Conservation (phyloP, 2,329 filamentous ascomycete genomes). For the Xylariaceae sp. region DNA sequence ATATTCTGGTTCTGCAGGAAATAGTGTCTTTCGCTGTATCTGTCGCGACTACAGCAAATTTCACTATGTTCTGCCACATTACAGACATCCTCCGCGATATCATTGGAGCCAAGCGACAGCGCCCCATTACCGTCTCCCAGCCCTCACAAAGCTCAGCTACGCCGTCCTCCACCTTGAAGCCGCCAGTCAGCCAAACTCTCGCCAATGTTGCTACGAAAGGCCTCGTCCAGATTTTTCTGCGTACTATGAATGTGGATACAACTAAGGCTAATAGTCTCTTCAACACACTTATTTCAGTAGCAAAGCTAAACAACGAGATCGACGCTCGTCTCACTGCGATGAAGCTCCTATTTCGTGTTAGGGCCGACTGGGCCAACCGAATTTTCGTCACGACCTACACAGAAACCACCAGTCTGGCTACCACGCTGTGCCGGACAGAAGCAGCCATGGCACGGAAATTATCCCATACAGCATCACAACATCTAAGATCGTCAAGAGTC, state of each 20-base stretch:
- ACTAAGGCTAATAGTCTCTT: constrained; percentile 60
- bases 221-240: constrained; percentile 70
- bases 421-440: constrained; percentile 62
- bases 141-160: constrained; percentile 22
- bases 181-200: constrained; percentile 43
- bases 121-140: constrained; percentile 36
- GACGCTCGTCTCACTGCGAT: constrained; percentile 69
- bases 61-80: constrained; percentile 54
- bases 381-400: constrained; percentile 65
- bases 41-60: constrained; percentile 55
- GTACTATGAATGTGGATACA: constrained; percentile 60
- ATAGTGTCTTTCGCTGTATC: constrained; percentile 59
- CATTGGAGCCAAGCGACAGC: constrained; percentile 44
- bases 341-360: constrained; percentile 73
- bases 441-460: constrained; percentile 46
- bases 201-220: constrained; percentile 67
- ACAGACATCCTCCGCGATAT: constrained; percentile 48
- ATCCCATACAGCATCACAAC: constrained; percentile 46
- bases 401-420: constrained; percentile 68
- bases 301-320: constrained; percentile 52
- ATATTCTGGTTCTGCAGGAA: constrained; percentile 59
- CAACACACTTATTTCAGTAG: constrained; percentile 58
- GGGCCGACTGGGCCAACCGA: constrained; percentile 73
- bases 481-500: constrained; percentile 39
- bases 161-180: constrained; percentile 16